These are phyloP conservation scores for Mucor indicus DNA, from an alignment of 371 early-diverging fungal species.

Conservation along the genomic window DNA sequence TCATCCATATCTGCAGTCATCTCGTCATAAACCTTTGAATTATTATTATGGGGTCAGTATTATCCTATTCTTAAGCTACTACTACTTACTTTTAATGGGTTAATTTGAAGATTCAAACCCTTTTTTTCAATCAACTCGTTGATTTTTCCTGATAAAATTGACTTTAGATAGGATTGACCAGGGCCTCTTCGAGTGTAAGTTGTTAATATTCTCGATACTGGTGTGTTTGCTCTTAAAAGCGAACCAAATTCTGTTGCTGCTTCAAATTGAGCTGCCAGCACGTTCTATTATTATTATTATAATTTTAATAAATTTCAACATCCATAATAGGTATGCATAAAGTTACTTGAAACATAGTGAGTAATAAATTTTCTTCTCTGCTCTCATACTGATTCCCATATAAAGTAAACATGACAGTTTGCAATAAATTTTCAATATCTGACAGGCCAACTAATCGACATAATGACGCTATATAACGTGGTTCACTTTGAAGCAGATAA, in stretches of 20 bases:
- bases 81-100: constrained; percentile 66
- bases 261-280: constrained; percentile 88
- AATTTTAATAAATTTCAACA: too few species aligned
- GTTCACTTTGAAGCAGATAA: constrained; percentile 87
- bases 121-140: constrained; percentile 46
- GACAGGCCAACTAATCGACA: constrained; percentile 77
- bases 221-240: constrained; percentile 90
- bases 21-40: constrained; percentile 66
- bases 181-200: constrained; percentile 93
- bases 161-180: constrained; percentile 91
- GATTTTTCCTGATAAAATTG: constrained; percentile 80
- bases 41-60: not conserved
- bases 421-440: constrained; percentile 90
- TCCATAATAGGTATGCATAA: too few species aligned
- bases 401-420: constrained; percentile 94
- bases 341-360: constrained; percentile 91
- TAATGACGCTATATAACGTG: constrained; percentile 85
- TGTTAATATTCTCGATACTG: constrained; percentile 95
- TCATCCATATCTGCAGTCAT: constrained; percentile 54
- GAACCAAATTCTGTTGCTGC: constrained; percentile 83
- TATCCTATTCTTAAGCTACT: not conserved
- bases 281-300: constrained; percentile 52
- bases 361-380: constrained; percentile 88
- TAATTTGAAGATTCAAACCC: constrained; percentile 84
- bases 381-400: constrained; percentile 95